A percentile compares a stretch with the other conserved stretches of the same genome.
Evolutionary conservation across 2,329 filamentous ascomycete species (phyloP).

Genomic region (Hypomyces rosellus): DNA sequence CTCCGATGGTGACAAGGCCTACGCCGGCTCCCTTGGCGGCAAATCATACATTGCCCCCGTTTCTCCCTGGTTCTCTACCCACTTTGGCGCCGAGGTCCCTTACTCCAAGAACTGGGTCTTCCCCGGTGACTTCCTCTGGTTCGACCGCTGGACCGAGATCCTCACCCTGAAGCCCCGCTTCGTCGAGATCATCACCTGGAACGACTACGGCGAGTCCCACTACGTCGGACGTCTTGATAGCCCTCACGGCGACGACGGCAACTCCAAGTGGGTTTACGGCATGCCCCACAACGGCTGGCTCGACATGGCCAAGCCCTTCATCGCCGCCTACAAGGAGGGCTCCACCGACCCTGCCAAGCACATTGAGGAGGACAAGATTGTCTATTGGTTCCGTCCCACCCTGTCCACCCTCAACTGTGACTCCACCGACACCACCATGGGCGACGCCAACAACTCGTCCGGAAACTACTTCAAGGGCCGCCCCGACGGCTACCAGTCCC

Average conservation of each 20-base stretch:
- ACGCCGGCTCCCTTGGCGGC: constrained; percentile 27
- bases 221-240: constrained; percentile 45
- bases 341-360: constrained; percentile 27
- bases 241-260: constrained; percentile 35
- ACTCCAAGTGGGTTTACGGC: constrained; percentile 45
- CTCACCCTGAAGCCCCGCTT: constrained; percentile 40
- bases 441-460: constrained; percentile 33
- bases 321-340: constrained; percentile 42
- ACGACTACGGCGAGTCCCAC: constrained; percentile 49
- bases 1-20: constrained; percentile 30
- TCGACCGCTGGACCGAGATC: constrained; percentile 48
- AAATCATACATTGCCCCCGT: constrained; percentile 45
- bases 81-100: constrained; percentile 30
- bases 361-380: constrained; percentile 39
- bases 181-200: constrained; percentile 40
- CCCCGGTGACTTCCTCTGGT: constrained; percentile 53
- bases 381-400: constrained; percentile 48
- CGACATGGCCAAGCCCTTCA: constrained; percentile 45
- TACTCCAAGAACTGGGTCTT: constrained; percentile 49
- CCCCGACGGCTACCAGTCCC: constrained; percentile 40
- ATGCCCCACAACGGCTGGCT: constrained; percentile 44
- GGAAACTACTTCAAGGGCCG: constrained; percentile 45
- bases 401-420: constrained; percentile 38
- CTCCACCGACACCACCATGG: constrained; percentile 42
- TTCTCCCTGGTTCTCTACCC: constrained; percentile 41